phyloP scores from a whole-genome alignment of 129 eudicot genomes.

The Arctium minus region DNA sequence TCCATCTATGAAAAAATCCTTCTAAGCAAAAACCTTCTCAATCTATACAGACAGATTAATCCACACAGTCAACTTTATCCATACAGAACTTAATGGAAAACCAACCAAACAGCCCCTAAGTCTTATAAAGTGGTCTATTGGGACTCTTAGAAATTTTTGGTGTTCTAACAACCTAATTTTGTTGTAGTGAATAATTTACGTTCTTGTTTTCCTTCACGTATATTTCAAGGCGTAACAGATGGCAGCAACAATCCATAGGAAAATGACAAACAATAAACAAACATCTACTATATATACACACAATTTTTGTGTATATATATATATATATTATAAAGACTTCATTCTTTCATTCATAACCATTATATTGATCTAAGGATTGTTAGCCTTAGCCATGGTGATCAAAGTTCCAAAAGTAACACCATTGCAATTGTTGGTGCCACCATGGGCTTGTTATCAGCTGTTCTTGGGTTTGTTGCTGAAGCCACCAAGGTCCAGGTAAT shows the following conservation, averaged over 20 bases:
- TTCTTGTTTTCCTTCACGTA: not conserved
- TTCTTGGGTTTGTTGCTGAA: conserved; percentile 18
- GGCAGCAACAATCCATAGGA: not conserved
- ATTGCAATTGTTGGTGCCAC: not conserved
- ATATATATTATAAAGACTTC: not conserved
- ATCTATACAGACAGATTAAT: too few relatives aligned
- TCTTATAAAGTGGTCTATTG: too few relatives aligned
- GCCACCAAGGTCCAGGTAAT: conserved; percentile 5
- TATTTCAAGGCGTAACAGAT: not conserved
- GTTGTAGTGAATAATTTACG: not conserved
- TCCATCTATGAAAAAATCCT: too few relatives aligned
- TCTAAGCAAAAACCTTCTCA: too few relatives aligned
- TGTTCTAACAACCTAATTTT: not conserved
- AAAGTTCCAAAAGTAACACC: not conserved
- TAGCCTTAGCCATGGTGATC: not conserved
- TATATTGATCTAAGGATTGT: not conserved
- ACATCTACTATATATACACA: not conserved
- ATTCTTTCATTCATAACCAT: not conserved
- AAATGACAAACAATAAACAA: not conserved
- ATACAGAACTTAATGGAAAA: too few relatives aligned
- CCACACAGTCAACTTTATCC: too few relatives aligned
- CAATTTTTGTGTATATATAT: too few relatives aligned
- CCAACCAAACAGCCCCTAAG: too few relatives aligned
- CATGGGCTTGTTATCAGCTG: not conserved
- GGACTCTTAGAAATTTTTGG: too few relatives aligned